phyloP scores from a whole-genome alignment of 345 rosid genomes.

The Diplotaxis tenuifolia region DNA sequence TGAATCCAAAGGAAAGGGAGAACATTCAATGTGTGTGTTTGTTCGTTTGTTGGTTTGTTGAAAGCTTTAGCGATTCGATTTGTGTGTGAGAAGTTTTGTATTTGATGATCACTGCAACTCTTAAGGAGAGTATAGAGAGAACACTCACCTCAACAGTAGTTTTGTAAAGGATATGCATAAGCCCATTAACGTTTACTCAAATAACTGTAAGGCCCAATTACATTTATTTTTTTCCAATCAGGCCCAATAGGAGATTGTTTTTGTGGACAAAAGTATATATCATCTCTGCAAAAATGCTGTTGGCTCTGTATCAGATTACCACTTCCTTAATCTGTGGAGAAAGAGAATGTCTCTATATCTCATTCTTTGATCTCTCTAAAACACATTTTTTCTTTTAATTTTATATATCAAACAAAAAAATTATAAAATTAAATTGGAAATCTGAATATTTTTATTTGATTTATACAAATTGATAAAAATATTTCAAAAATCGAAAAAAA shows the following conservation, averaged over 20 bases:
- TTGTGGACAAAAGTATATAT: no score
- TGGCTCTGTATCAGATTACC: no score
- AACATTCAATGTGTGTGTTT: slow-evolving; percentile 7
- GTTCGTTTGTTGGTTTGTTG: slow-evolving; percentile 9
- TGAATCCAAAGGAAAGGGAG: slow-evolving; percentile 16
- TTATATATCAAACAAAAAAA: no score
- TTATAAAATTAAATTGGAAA: no score
- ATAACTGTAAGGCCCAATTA: background rate
- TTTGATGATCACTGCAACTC: background rate
- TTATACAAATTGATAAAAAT: no score
- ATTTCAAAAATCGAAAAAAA: no score
- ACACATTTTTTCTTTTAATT: no score
- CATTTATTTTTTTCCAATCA: background rate
- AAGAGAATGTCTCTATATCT: no score
- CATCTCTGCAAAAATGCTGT: no score
- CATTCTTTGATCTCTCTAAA: no score
- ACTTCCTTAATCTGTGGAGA: no score
- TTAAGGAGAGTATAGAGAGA: background rate
- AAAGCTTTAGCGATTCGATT: background rate
- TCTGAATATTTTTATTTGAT: no score
- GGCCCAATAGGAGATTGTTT: background rate
- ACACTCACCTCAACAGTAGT: background rate
- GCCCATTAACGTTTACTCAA: background rate
- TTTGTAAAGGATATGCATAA: background rate
- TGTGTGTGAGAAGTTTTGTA: background rate